Evolutionary conservation across 768 basidiomycete genomes (phyloP).

Genomic region (Boletus patriciae): DNA sequence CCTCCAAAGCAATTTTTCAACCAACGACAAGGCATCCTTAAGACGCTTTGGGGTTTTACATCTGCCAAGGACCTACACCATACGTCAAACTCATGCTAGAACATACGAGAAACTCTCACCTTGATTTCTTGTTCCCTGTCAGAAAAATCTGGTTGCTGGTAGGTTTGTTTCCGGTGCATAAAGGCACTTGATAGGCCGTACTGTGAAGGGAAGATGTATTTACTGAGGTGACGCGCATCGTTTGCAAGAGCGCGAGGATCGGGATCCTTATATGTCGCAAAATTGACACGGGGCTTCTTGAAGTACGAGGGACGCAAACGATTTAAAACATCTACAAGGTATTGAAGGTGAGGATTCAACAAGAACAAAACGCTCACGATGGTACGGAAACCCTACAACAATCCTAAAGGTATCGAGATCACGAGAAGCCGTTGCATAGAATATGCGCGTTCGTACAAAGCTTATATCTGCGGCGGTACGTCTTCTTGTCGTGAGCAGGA

Average conservation of each 20-base stretch:
- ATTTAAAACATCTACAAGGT: constrained; percentile 61
- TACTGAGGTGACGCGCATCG: constrained; percentile 63
- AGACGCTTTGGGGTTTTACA: constrained; percentile 76
- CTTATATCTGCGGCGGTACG: constrained; percentile 50
- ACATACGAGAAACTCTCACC: constrained; percentile 37
- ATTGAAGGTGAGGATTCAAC: not conserved
- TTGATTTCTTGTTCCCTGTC: constrained; percentile 72
- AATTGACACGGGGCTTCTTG: constrained; percentile 29
- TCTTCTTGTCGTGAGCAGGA: constrained; percentile 27
- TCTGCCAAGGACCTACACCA: constrained; percentile 38
- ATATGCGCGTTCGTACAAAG: constrained; percentile 56
- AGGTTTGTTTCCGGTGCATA: constrained; percentile 24
- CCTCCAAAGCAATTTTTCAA: constrained; percentile 64
- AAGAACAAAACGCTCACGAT: constrained; percentile 48
- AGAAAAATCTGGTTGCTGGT: constrained; percentile 49
- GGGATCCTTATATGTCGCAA: constrained; percentile 40
- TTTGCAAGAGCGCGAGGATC: constrained; percentile 48
- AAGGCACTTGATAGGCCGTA: constrained; percentile 69
- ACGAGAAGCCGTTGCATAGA: constrained; percentile 63
- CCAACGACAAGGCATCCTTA: constrained; percentile 49
- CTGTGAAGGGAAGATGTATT: constrained; percentile 84
- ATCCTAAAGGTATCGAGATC: constrained; percentile 51
- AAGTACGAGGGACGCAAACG: constrained; percentile 47
- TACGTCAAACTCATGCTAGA: not conserved
- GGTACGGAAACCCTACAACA: constrained; percentile 63